Percentiles rank a stretch among this genome's conserved stretches.
Conservation (phyloP, 2,329 filamentous ascomycete genomes). For the Penicillium paneum region DNA sequence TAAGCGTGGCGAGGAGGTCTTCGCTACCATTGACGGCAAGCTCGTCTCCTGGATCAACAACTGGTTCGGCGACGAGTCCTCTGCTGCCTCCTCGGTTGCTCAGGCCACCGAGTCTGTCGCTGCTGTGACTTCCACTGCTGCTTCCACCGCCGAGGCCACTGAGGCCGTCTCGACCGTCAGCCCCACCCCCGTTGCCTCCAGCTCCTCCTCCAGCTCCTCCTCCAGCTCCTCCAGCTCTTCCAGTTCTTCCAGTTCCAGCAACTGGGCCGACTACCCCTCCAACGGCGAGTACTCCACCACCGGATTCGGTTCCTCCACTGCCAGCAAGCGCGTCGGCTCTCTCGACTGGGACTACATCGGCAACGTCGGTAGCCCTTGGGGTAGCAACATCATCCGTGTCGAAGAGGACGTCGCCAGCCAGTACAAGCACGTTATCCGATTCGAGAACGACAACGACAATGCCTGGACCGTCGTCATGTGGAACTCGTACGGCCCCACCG, state of each 20-base stretch:
- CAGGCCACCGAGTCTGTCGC: constrained; percentile 4
- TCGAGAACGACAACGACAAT: constrained; percentile 33
- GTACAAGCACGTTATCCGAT: constrained; percentile 38
- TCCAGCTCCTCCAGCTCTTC: constrained; percentile 10
- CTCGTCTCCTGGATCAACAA: constrained; percentile 37
- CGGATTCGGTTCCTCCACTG: constrained; percentile 35
- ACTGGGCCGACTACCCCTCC: constrained; percentile 25
- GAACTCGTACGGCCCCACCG: constrained; percentile 39
- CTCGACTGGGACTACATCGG: constrained; percentile 30
- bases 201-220: constrained; percentile 1
- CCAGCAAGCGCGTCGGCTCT: constrained; percentile 16
- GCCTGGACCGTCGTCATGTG: constrained; percentile 40
- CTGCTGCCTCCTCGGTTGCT: constrained; percentile 9
- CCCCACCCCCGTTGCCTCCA: constrained; percentile 2
- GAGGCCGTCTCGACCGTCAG: not conserved
- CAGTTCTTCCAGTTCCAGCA: constrained; percentile 8
- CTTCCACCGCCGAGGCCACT: constrained; percentile 17
- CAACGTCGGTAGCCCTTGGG: constrained; percentile 39
- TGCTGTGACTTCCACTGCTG: constrained; percentile 14
- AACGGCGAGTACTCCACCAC: constrained; percentile 22
- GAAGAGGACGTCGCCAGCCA: constrained; percentile 28
- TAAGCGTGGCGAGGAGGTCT: constrained; percentile 35
- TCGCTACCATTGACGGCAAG: constrained; percentile 34
- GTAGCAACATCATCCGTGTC: constrained; percentile 43
- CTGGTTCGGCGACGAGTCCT: constrained; percentile 27